These are phyloP conservation scores for Clarireedia paspali DNA, from an alignment of 2,329 filamentous ascomycete species.

Conservation along the genomic window DNA sequence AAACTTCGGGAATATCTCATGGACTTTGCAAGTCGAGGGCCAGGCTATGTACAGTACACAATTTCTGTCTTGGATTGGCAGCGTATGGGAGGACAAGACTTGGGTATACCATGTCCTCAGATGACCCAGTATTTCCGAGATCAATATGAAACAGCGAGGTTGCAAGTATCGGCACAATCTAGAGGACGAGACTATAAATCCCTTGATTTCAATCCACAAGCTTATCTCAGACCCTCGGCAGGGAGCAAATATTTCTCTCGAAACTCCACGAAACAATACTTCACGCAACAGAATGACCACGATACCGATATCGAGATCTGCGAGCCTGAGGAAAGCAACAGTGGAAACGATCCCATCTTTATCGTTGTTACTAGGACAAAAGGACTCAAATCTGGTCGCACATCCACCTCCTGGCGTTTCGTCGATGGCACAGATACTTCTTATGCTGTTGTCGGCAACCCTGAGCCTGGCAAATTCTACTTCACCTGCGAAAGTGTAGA, in stretches of 20 bases:
- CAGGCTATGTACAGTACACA: conserved; percentile 1
- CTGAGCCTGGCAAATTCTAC: conserved; percentile 3
- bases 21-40: not conserved
- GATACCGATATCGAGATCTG: too few relatives aligned
- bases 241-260: too few relatives aligned
- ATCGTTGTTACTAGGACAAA: not conserved
- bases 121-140: not conserved
- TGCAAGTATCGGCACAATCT: not conserved
- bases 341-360: too few relatives aligned
- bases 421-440: not conserved
- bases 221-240: too few relatives aligned
- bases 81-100: not conserved
- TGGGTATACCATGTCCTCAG: not conserved
- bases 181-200: not conserved
- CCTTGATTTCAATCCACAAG: too few relatives aligned
- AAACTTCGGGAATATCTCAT: not conserved
- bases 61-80: not conserved
- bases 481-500: not conserved
- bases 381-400: not conserved
- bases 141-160: not conserved
- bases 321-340: too few relatives aligned
- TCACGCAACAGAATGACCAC: too few relatives aligned
- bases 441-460: not conserved
- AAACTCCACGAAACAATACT: too few relatives aligned
- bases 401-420: not conserved